Evolutionary conservation across 164 flowering plant genomes (phyloP), one percentile per base, ranked within the genome.

Genomic region (Santalum album): DNA sequence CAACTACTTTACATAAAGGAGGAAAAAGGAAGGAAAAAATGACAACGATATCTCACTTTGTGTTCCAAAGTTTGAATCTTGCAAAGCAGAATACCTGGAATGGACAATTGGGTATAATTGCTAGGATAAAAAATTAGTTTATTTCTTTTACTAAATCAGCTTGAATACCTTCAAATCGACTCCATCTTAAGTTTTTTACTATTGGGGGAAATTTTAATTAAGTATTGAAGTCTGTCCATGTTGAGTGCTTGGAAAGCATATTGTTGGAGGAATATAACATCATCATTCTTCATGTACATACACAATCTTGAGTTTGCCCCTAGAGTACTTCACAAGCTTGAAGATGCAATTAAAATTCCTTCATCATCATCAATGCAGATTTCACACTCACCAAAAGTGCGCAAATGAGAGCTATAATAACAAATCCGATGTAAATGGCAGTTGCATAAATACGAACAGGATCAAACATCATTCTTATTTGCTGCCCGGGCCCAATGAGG

Each of bases 401-500:
- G 74, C 73, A 88, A 47, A 88, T 72, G 66, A 88, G 83, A 64
- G 96, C 80, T 29, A 88, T 23, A 52, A 77, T 58, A 55, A 81
- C 94, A 70, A 71, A 72, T 51, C 88, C 94, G 43, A 80, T 46
- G 66, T 88, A 88, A 56, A 83, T 76, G 36, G 82, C 73, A 23
- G 94, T 76, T 36, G 94, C 90, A 73, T 63, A 74, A 34, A 80
- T n/a, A 22, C 96, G 87, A 46, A 63, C 76, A 32, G 85, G 68
- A 61, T 88, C 94, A 80, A 88, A 60, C 96, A 88, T 88, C 96
- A 85, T 83, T 52, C 74, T 57, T 43, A 80, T 15, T 61, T 88
- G 96, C 58, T 76, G 80, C 36, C 29, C 70, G 32, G 83, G 78
- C 51, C 96, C 96, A 56, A 81, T 69, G 55, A 87, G 79, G 65